These are phyloP conservation scores for Metarhizium guizhouense DNA, from an alignment of 2,329 filamentous ascomycete genomes.

Conservation along the genomic window DNA sequence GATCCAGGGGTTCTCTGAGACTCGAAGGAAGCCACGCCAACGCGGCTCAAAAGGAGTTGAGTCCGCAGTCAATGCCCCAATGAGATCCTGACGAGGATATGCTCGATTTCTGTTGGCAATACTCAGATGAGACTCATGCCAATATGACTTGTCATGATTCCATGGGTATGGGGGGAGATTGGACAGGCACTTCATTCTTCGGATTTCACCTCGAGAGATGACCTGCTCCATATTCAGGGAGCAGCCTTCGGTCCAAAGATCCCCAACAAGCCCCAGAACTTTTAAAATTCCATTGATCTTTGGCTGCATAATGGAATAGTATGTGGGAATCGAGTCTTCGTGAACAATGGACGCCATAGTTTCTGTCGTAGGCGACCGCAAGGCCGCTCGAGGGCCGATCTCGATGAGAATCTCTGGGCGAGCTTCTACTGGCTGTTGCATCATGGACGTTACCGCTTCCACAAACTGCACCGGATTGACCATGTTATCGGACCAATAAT, in stretches of 20 bases:
- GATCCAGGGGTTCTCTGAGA: conserved; percentile 43
- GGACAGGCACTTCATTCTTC: conserved; percentile 25
- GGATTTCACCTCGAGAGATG: conserved; percentile 11
- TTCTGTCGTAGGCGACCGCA: conserved; percentile 28
- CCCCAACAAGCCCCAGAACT: conserved; percentile 23
- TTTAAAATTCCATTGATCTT: conserved; percentile 13
- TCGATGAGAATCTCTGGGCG: conserved; percentile 30
- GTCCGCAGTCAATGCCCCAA: conserved; percentile 36
- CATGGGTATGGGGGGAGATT: conserved; percentile 45
- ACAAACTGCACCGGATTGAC: conserved; percentile 35
- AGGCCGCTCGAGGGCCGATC: conserved; percentile 28
- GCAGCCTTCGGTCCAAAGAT: conserved; percentile 28
- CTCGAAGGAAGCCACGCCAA: conserved; percentile 40
- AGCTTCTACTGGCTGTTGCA: conserved; percentile 16
- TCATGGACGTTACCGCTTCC: conserved; percentile 27
- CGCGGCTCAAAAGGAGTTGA: conserved; percentile 35
- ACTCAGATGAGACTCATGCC: conserved; percentile 43
- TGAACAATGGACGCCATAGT: conserved; percentile 16
- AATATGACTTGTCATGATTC: conserved; percentile 43
- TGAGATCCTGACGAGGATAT: conserved; percentile 39
- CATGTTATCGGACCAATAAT: conserved; percentile 40
- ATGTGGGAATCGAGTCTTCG: conserved; percentile 9
- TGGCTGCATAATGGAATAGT: conserved; percentile 20
- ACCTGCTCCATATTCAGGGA: conserved; percentile 22
- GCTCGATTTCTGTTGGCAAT: conserved; percentile 33